Base-by-base conservation (phyloP, 352 stramenopile genomes). In the Pythium scleroteichum region DNA sequence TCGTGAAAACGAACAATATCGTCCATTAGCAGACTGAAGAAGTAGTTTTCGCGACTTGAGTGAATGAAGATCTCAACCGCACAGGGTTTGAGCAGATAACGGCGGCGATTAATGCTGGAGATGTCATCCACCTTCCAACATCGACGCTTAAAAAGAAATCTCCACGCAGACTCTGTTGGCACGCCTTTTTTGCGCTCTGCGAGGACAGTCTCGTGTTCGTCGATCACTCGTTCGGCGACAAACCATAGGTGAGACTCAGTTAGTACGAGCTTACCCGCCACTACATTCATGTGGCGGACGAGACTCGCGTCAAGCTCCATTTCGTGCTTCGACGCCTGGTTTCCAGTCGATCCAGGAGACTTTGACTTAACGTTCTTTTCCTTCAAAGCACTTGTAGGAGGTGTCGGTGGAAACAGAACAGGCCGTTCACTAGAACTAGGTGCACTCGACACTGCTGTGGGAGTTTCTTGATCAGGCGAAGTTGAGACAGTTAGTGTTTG, bases 1-100 rank as follows among this genome's bases (percentile, higher is more conserved):
- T 90, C 73, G 64, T 93, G 79, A 45, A 93, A 88, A n/a, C 63
- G 27, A 0, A 62, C 44, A 17, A 92, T 62, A 47, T 91, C 76
- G 22, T 80, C 73, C 24, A 73, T 71, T 0, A 56, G 27, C n/a
- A 94, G 26, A 62, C 83, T 90, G 59, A 95, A 93, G 48, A 95
- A 92, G 55, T 90, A 93, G 48, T 90, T 93, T 48, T 92, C 92
- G n/a, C 80, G 78, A 10, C 72, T 90, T 14, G 81, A 92, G n/a
- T 77, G 71, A 54, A 94, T 80, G 63, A 93, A 94, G 48, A 94
- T 64, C 60, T 95, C 86, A 39, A 95, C 57, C 1, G 86, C 86
- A 8, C 79, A 92, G 0, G 82, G 73, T 46, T 92, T 92, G 32
- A 95, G 71, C 52, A 95, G 64, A 58, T 92, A 95, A n/a, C 86